Conservation (phyloP, 768 basidiomycete species). For the Lactifluus echinatus region DNA sequence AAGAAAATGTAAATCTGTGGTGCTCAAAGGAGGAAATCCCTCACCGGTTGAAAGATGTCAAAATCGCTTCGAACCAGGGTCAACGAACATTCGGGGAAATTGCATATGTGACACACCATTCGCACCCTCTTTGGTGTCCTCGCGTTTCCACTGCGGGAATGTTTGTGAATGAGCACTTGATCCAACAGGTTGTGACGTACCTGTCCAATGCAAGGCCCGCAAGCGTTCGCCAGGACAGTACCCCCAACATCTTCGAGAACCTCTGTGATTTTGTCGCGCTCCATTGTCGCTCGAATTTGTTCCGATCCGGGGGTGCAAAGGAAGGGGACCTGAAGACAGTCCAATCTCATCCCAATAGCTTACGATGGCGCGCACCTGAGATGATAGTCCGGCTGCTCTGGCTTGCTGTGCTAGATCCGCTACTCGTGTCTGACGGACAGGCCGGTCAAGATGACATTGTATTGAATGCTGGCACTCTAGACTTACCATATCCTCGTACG, state of each 20-base stretch:
- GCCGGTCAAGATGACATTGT: not conserved
- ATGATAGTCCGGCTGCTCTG: slow-evolving; percentile 66
- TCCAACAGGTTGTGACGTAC: slow-evolving; percentile 28
- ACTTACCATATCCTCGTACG: slow-evolving; percentile 87
- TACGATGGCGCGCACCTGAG: slow-evolving; percentile 40
- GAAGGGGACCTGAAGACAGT: slow-evolving; percentile 59
- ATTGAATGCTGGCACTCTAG: not conserved
- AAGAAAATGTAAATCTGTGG: not conserved
- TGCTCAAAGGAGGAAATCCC: not conserved
- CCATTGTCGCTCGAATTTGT: slow-evolving; percentile 95
- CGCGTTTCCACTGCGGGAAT: slow-evolving; percentile 77
- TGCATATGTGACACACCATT: slow-evolving; percentile 51
- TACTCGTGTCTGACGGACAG: slow-evolving; percentile 64
- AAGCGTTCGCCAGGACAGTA: slow-evolving; percentile 91
- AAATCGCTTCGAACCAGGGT: slow-evolving; percentile 55
- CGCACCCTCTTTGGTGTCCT: slow-evolving; percentile 79
- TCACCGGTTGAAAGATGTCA: slow-evolving; percentile 94
- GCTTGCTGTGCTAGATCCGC: slow-evolving; percentile 90
- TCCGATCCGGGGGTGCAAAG: slow-evolving; percentile 89
- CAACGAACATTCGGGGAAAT: slow-evolving; percentile 3
- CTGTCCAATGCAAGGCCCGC: slow-evolving; percentile 98
- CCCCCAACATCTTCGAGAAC: slow-evolving; percentile 86
- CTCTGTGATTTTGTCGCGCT: slow-evolving; percentile 81
- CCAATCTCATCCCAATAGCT: not conserved
- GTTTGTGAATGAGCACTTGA: not conserved